Conservation (phyloP, 345 rosid species). For the Geranium brycei region DNA sequence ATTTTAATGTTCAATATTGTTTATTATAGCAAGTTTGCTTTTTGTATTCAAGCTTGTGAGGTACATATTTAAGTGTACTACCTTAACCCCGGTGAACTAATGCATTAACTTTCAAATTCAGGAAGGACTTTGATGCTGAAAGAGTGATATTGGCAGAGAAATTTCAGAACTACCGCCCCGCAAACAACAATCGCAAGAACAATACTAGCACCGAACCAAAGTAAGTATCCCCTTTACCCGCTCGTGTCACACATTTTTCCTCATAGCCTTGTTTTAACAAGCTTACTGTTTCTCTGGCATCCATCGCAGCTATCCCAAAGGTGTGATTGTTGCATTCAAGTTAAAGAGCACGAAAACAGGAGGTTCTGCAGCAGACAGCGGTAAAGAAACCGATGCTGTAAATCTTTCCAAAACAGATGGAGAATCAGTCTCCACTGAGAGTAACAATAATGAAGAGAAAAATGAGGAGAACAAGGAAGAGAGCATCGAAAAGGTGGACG, state of each 20-base stretch:
- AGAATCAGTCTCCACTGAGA: constrained; percentile 17
- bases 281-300: constrained; percentile 4
- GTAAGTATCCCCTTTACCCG: constrained; percentile 23
- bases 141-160: constrained; percentile 42
- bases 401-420: constrained; percentile 19
- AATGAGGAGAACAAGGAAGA: constrained; percentile 8
- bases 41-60: too few relatives aligned
- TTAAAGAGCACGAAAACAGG: constrained; percentile 40
- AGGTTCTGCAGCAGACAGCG: constrained; percentile 23
- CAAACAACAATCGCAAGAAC: constrained; percentile 33
- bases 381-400: constrained; percentile 13
- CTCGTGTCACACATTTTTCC: not conserved
- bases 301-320: constrained; percentile 62
- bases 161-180: constrained; percentile 24
- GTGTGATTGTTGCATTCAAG: constrained; percentile 69
- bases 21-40: too few relatives aligned
- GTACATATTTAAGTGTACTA: not conserved
- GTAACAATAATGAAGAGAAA: constrained; percentile 13
- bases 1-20: too few relatives aligned
- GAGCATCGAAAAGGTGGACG: constrained; percentile 17
- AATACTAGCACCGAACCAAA: constrained; percentile 31
- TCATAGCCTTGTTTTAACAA: constrained; percentile 6
- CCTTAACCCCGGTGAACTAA: not conserved
- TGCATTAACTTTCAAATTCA: constrained; percentile 13
- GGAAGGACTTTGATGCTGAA: constrained; percentile 78